Evolutionary conservation across 225 moss, liverwort and hornwort species (phyloP).

Genomic region (Antitrichia curtipendula): DNA sequence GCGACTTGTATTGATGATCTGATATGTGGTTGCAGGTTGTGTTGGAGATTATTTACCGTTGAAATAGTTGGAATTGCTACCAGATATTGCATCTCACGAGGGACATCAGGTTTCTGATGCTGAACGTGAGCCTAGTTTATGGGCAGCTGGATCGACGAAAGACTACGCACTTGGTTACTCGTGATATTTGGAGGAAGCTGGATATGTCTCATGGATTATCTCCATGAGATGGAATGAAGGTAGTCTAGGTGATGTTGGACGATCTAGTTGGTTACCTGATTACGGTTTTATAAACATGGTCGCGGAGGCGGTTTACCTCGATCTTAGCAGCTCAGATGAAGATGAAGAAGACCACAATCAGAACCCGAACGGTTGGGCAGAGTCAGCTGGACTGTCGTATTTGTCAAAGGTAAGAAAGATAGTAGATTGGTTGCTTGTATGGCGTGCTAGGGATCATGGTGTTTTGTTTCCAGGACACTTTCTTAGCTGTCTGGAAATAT

Average conservation of each 20-base stretch:
- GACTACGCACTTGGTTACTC: not conserved
- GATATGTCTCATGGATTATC: not conserved
- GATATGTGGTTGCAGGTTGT: not conserved
- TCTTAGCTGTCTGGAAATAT: not conserved
- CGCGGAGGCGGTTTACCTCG: slow-evolving; percentile 14
- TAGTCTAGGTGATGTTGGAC: not conserved
- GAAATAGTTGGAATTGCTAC: not conserved
- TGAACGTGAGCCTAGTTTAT: not conserved
- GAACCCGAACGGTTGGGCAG: not conserved
- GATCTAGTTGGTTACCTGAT: not conserved
- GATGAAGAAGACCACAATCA: slow-evolving; percentile 19
- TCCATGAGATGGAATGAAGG: not conserved
- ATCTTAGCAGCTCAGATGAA: slow-evolving; percentile 46
- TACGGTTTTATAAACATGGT: slow-evolving; percentile 13
- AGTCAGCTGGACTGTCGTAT: not conserved
- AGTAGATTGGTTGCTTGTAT: not conserved
- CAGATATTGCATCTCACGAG: not conserved
- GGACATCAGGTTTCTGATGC: not conserved
- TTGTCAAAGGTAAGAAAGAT: slow-evolving; percentile 24
- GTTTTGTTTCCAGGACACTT: not conserved
- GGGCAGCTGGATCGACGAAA: not conserved
- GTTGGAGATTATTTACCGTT: not conserved
- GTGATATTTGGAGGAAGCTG: not conserved
- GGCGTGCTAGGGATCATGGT: not conserved
- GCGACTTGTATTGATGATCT: not conserved